Evolutionary conservation across 2,329 filamentous ascomycete genomes (phyloP), one percentile per base, ranked within the genome.

Genomic region (Talaromyces verruculosus): DNA sequence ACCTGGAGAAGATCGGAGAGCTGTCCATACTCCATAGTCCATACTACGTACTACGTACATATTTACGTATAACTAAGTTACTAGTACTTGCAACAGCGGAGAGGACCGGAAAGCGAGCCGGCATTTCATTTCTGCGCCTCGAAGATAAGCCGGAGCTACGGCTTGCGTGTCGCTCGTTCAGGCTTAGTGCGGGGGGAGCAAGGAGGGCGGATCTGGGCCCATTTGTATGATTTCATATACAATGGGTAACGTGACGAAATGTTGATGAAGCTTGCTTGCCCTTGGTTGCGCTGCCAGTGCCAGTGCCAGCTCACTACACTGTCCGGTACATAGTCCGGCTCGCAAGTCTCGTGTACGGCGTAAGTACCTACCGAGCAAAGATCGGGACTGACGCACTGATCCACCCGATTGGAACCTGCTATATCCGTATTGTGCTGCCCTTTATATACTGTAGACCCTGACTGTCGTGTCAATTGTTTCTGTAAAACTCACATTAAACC

Each of bases 61-160:
- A 41, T 17, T 41, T 41, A 41, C 15, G 17, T 45, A 43, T 10
- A 11, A 25, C 25, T 25, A 3, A 25, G 25, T 4, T 25, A 25
- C 25, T 25, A 25, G n/a, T 22, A 47, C 45, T 49, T 10, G 25
- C 47, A 30, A 53, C 15, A 53, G 17, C 69, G 71, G 70, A 66
- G 69, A 69, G 69, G 66, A 51, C 67, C 71, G 72, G 72, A 66
- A 67, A 64, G 55, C 53, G 67, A 67, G 61, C 59, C 61, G 64
- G 53, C 60, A 37, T 13, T 43, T 22, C 22, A 58, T n/a, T 25
- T 35, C 33, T 35, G 35, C 63, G 66, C 30, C 17, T 41, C 70
- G 66, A 70, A 61, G 65, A 71, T 68, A 67, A 69, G 45, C 65
- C 67, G 67, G 67, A 68, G 61, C 51, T 37, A 22, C n/a, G 30